These are phyloP conservation scores for Phellopilus nigrolimitatus DNA, from an alignment of 1,284 basidiomycete species.

Conservation along the genomic window DNA sequence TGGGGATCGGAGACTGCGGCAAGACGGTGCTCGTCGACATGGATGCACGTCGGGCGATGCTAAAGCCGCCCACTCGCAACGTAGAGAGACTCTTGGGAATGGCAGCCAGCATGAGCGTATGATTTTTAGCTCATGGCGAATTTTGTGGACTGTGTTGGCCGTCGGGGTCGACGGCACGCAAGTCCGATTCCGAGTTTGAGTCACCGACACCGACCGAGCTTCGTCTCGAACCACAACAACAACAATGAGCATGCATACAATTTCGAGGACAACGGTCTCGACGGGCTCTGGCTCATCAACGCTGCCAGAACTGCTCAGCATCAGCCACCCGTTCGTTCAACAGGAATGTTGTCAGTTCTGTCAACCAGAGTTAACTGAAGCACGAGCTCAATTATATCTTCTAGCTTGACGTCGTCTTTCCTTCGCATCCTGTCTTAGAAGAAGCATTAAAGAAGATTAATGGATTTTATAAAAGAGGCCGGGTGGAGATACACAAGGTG, in stretches of 20 bases:
- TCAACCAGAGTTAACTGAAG: not conserved
- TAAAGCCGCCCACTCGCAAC: not conserved
- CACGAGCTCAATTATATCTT: slow-evolving; percentile 2
- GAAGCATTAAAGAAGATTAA: not conserved
- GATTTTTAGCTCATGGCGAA: not conserved
- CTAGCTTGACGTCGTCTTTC: slow-evolving; percentile 13
- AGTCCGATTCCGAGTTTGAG: not conserved
- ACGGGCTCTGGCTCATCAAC: not conserved
- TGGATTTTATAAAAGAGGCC: slow-evolving; percentile 1
- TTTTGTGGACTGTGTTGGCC: not conserved
- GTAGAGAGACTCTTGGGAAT: not conserved
- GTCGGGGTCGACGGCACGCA: not conserved
- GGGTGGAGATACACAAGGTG: not conserved
- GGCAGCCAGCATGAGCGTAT: not conserved
- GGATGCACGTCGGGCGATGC: not conserved
- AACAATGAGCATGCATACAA: not conserved
- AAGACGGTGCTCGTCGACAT: slow-evolving; percentile 23
- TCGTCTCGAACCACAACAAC: not conserved
- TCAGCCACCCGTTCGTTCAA: slow-evolving; percentile 14
- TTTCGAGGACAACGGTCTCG: not conserved
- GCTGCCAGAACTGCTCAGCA: slow-evolving; percentile 1
- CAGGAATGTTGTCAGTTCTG: slow-evolving; percentile 17
- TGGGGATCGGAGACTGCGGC: slow-evolving; percentile 58
- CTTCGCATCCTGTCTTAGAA: not conserved
- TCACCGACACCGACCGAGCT: not conserved